Evolutionary conservation across 805 yeast species (phyloP).

Genomic region (Pichia eremophila): DNA sequence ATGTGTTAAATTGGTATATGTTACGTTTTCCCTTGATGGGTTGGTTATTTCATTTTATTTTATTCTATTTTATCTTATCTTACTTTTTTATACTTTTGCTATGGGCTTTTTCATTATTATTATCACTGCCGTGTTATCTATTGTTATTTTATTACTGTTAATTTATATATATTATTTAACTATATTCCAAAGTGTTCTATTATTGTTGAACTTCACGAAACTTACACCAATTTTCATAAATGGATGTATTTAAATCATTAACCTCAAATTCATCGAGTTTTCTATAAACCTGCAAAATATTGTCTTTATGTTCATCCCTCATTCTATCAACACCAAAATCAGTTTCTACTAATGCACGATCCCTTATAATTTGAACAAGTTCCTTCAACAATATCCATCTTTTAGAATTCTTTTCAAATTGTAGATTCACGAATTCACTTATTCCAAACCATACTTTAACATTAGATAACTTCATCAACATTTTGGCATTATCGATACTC

Average conservation of each 20-base stretch:
- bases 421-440: constrained; percentile 21
- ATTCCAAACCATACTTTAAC: constrained; percentile 29
- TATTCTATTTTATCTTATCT: too few relatives aligned
- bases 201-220: neutral
- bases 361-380: constrained; percentile 14
- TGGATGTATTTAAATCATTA: neutral
- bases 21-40: too few relatives aligned
- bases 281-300: neutral
- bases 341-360: constrained; percentile 41
- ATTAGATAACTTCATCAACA: constrained; percentile 35
- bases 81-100: too few relatives aligned
- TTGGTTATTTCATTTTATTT: neutral
- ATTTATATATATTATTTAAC: neutral
- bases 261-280: neutral
- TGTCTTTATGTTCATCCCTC: constrained; percentile 2
- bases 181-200: neutral
- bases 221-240: constrained; percentile 2
- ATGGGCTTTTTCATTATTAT: too few relatives aligned
- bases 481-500: constrained; percentile 54
- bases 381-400: neutral
- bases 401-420: neutral
- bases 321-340: constrained; percentile 32
- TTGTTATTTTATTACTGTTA: neutral
- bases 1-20: too few relatives aligned
- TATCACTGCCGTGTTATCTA: too few relatives aligned